These are phyloP conservation scores for Hippophae gyantsensis DNA, from an alignment of 306 rosid species.

Conservation along the genomic window DNA sequence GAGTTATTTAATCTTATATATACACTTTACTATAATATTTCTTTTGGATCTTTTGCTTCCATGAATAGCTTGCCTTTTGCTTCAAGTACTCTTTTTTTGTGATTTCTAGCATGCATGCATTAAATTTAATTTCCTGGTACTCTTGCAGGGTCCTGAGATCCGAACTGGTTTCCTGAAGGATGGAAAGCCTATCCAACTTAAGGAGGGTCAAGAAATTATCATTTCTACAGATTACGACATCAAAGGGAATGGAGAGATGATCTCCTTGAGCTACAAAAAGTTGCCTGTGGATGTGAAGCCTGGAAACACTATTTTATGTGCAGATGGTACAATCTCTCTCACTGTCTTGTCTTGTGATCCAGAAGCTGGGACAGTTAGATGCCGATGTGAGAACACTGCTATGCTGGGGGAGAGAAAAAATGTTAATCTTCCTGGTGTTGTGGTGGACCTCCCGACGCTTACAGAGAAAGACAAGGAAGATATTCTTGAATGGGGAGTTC, in stretches of 20 bases:
- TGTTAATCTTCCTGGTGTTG: conserved; percentile 92
- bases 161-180: conserved; percentile 82
- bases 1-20: no score
- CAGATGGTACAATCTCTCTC: conserved; percentile 88
- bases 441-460: conserved; percentile 94
- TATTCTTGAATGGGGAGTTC: conserved; percentile 90
- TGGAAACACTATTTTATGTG: conserved; percentile 69
- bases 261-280: conserved; percentile 90
- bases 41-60: neutral
- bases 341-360: conserved; percentile 70
- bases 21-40: no score
- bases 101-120: neutral
- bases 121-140: conserved; percentile 9
- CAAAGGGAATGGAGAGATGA: conserved; percentile 58
- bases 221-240: conserved; percentile 69
- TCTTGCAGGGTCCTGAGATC: conserved; percentile 84
- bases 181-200: conserved; percentile 80
- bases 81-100: neutral
- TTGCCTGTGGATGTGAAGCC: conserved; percentile 76
- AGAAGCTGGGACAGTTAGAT: conserved; percentile 55
- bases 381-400: conserved; percentile 80
- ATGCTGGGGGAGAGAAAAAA: conserved; percentile 88
- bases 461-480: conserved; percentile 93
- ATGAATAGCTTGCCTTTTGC: neutral
- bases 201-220: conserved; percentile 84